phyloP scores from a whole-genome alignment of 2,329 filamentous ascomycete species.

The Aspergillus unguis region DNA sequence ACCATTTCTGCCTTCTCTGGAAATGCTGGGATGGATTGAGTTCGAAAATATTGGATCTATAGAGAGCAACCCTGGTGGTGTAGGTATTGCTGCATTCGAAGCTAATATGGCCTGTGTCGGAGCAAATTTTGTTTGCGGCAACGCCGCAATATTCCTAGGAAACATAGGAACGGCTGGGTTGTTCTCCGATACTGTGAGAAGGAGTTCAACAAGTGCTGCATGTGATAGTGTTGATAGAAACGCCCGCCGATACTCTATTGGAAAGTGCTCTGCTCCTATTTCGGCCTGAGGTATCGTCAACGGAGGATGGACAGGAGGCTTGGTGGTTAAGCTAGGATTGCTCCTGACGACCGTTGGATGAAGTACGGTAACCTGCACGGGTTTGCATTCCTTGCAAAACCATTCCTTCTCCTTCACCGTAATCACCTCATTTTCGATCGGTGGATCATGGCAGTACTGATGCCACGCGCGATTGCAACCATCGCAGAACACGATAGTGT shows the following conservation, averaged over 20 bases:
- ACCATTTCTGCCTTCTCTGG: neutral
- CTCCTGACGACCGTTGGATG: slow-evolving; percentile 38
- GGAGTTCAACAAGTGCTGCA: slow-evolving; percentile 60
- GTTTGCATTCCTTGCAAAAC: slow-evolving; percentile 64
- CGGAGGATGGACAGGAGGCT: slow-evolving; percentile 14
- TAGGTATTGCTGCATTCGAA: slow-evolving; percentile 6
- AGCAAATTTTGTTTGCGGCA: slow-evolving; percentile 24
- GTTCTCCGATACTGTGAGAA: slow-evolving; percentile 59
- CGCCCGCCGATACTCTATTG: slow-evolving; percentile 52
- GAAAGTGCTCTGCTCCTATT: slow-evolving; percentile 28
- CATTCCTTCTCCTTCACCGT: slow-evolving; percentile 65
- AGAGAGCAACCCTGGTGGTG: slow-evolving; percentile 1
- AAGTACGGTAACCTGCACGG: slow-evolving; percentile 46
- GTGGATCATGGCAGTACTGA: slow-evolving; percentile 74
- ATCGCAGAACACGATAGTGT: slow-evolving; percentile 83
- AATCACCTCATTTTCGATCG: slow-evolving; percentile 67
- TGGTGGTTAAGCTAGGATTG: slow-evolving; percentile 19
- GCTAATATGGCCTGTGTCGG: slow-evolving; percentile 12
- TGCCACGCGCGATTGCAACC: slow-evolving; percentile 77
- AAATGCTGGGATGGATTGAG: neutral
- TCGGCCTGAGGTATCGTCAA: slow-evolving; percentile 20
- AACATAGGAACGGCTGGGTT: slow-evolving; percentile 67
- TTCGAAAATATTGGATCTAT: slow-evolving; percentile 4
- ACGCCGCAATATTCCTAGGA: slow-evolving; percentile 36
- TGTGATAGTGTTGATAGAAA: slow-evolving; percentile 63